Evolutionary conservation across 257 asterid species (phyloP).

Genomic region (Nicotiana tomentosiformis): DNA sequence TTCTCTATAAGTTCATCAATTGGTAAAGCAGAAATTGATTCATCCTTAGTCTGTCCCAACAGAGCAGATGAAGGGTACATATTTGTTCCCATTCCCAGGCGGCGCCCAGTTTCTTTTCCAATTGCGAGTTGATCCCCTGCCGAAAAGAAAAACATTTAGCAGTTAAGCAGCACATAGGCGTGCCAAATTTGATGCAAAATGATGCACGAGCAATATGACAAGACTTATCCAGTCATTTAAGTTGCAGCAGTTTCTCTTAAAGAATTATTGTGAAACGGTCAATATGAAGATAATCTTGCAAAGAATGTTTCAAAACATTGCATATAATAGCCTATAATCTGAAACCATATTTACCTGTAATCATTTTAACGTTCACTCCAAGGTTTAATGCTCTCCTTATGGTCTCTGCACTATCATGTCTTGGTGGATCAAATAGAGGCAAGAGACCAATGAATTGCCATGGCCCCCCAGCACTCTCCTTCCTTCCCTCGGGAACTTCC

Average conservation of each 20-base stretch:
- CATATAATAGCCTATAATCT: background rate
- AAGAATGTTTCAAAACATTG: background rate
- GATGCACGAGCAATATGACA: background rate
- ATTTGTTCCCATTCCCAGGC: conserved; percentile 98
- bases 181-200: background rate
- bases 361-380: conserved; percentile 48
- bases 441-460: conserved; percentile 42
- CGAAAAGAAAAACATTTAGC: background rate
- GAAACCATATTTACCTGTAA: conserved; percentile 26
- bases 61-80: conserved; percentile 98
- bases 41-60: conserved; percentile 91
- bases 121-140: conserved; percentile 98
- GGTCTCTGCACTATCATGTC: conserved; percentile 52
- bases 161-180: background rate
- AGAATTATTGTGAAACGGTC: too few relatives aligned
- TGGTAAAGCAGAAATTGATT: conserved; percentile 89
- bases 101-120: conserved; percentile 94
- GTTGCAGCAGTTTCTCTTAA: background rate
- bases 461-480: conserved; percentile 45
- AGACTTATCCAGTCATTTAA: background rate
- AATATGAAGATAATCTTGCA: background rate
- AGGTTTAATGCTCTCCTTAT: conserved; percentile 45
- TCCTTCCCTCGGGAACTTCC: conserved; percentile 52
- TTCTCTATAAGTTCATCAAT: conserved; percentile 93
- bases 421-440: conserved; percentile 50